Base-by-base conservation (phyloP, 768 basidiomycete genomes). In the Tylopilus rubrobrunneus region DNA sequence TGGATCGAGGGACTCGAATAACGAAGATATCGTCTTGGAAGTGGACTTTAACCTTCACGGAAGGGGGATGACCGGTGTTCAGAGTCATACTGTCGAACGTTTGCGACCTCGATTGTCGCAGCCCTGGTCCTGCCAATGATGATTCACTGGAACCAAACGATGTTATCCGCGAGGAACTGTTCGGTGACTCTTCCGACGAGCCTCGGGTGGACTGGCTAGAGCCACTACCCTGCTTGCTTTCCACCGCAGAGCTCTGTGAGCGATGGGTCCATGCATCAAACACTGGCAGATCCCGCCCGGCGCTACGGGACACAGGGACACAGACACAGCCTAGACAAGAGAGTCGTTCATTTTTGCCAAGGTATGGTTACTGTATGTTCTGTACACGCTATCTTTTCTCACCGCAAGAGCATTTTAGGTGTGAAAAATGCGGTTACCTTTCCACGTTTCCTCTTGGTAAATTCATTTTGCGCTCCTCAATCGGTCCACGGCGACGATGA, bases 21-120 rank as follows among this genome's bases (percentile, higher is more conserved):
- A 96, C 88, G 66, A 98, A 98, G 44, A 97, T 89, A 67, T 97
- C 94, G 62, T 95, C 90, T 63, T 92, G 85, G 75, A 89, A 98
- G 69, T 91, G 89, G 50, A 98, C 92, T 73, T 96, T 96, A 66
- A 98, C 85, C 67, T 94, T 92, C 41, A 98, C 86, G 10, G 86
- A 80, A 5, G 75, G 70, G 10, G 59, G 61, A 52, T 63, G 67
- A 52, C 66, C 57, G 25, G 67, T 69, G 23, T 62, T 68, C 45
- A 65, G 55, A 34, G 67, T 65, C 48, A 74, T 60, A 53, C 70
- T 71, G 40, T 78, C 82, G 64, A 77, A 83, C 61, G 72, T 75
- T 64, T 80, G 83, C 56, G 79, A 81, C 47, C 80, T 80, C 61
- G 76, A 78, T 52, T 71, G 74, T 52, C 79, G 82, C 58, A 81